Evolutionary conservation across 2,329 filamentous ascomycete species (phyloP).

Genomic region (Xylariaceae sp.): DNA sequence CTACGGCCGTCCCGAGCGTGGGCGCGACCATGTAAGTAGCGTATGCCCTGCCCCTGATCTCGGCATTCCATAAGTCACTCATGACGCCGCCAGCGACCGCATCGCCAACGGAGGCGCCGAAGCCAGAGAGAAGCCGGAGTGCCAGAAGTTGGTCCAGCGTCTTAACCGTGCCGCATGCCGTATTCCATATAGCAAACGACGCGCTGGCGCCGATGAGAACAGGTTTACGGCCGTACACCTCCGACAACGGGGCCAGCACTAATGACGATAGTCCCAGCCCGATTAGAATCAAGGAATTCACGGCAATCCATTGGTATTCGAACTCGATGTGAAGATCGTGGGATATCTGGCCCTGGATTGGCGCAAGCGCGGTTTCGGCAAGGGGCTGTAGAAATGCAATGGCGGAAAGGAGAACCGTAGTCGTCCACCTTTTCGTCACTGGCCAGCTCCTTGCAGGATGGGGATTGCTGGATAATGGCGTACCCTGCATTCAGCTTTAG

Average conservation of each 20-base stretch:
- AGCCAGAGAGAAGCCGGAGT: conserved; percentile 42
- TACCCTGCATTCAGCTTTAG: too few species aligned
- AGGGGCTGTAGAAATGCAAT: too few species aligned
- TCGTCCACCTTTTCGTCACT: too few species aligned
- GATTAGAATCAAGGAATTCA: too few species aligned
- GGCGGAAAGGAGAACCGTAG: too few species aligned
- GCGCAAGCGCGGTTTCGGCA: too few species aligned
- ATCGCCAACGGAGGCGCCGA: conserved; percentile 43
- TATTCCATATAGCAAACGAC: conserved; percentile 46
- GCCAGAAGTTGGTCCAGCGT: conserved; percentile 39
- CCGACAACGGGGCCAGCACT: conserved; percentile 32
- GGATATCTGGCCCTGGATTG: too few species aligned
- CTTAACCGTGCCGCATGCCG: conserved; percentile 39
- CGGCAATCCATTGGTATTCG: too few species aligned
- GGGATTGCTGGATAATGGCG: too few species aligned
- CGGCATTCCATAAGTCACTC: conserved; percentile 41
- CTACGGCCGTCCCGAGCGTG: conserved; percentile 36
- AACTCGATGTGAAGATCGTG: too few species aligned
- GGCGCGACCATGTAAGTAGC: conserved; percentile 37
- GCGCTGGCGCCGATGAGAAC: conserved; percentile 42
- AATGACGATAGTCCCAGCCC: too few species aligned
- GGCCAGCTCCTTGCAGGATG: too few species aligned
- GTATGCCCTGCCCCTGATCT: conserved; percentile 40
- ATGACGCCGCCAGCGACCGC: conserved; percentile 43
- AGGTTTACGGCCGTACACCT: conserved; percentile 41